Base-by-base conservation (phyloP, 129 eudicot genomes). In the Chrysanthemum lavandulifolium region DNA sequence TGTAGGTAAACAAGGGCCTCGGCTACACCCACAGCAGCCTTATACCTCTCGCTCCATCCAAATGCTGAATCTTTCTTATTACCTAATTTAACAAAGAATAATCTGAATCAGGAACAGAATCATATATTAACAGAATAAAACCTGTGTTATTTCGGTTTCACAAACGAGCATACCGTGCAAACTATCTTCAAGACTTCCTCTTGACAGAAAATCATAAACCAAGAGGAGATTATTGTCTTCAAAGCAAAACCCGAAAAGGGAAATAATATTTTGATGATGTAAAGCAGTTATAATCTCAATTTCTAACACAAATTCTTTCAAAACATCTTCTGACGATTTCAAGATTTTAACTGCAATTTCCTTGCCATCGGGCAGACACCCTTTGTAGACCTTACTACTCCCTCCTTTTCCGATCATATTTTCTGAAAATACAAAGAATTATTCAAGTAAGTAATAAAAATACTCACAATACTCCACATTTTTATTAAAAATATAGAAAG, bases 391-490 rank as follows among this genome's bases (percentile, higher is more conserved):
- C 67, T 69, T 77, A 78, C 98, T 94, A 68, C 83, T 94, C 57
- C 98, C 98, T 31, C 98, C 98, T 77, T 88, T 94, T 70, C 98
- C 98, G 70, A 94, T 84, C 86, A 94, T 67, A 72, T 85, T 87
- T 57, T 90, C 98, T 94, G 87, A 43, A 80, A 27, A 61, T 49
- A 49, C 52, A 78, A 21, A 4, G 8, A 65, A 61, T 52, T 0
- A 50, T 4, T 18, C 15, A 16, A 56, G 23, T 15, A 5, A 78
- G 73, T 67, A 36, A 56, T 51, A 36, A 76, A 29, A 64, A 68
- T 72, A 58, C 25, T 23, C 72, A 43, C 6, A 13, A 48, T 27
- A 72, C 48, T 0, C 1, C 6, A 6, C 67, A 61, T 13, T 13
- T 29, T 56, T 45, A 43, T 40, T 6, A 76, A 9, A 13, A 10